phyloP scores from a whole-genome alignment of 176 grass and related monocot genomes.

The Puccinellia tenuiflora region DNA sequence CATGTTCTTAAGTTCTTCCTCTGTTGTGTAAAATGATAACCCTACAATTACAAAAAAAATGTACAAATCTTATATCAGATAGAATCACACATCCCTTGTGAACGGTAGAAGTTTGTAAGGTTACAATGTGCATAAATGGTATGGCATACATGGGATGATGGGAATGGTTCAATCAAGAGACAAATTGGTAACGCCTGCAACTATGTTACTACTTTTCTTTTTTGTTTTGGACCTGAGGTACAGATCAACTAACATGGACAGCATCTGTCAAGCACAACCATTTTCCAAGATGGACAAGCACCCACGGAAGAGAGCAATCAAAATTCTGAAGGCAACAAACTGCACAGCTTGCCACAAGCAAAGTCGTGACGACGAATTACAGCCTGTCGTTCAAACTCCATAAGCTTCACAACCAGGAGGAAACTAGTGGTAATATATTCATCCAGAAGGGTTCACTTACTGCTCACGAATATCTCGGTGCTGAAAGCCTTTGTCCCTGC shows the following conservation, averaged over 20 bases:
- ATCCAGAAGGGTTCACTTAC: constrained; percentile 15
- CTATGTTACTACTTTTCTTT: not conserved
- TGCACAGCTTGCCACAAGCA: not conserved
- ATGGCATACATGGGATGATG: not conserved
- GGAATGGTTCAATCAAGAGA: not conserved
- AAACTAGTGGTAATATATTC: no score
- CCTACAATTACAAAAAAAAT: constrained; percentile 5
- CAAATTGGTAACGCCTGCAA: not conserved
- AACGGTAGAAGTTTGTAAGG: not conserved
- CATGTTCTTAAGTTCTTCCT: constrained; percentile 31
- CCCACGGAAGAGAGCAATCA: not conserved
- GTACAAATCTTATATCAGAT: not conserved
- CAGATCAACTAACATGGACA: not conserved
- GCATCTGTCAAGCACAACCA: not conserved
- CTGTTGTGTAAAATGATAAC: constrained; percentile 50
- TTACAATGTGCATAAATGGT: not conserved
- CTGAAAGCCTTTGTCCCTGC: constrained; percentile 15
- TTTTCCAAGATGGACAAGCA: not conserved
- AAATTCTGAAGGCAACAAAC: not conserved
- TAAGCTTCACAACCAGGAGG: no score
- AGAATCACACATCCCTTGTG: not conserved
- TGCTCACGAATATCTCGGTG: constrained; percentile 33
- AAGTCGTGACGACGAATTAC: not conserved
- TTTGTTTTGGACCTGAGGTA: not conserved
- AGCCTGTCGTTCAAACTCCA: not conserved